Percentiles rank a stretch among this genome's conserved stretches.
Evolutionary conservation across 768 basidiomycete species (phyloP).

Genomic region (Pleurotus eryngii): DNA sequence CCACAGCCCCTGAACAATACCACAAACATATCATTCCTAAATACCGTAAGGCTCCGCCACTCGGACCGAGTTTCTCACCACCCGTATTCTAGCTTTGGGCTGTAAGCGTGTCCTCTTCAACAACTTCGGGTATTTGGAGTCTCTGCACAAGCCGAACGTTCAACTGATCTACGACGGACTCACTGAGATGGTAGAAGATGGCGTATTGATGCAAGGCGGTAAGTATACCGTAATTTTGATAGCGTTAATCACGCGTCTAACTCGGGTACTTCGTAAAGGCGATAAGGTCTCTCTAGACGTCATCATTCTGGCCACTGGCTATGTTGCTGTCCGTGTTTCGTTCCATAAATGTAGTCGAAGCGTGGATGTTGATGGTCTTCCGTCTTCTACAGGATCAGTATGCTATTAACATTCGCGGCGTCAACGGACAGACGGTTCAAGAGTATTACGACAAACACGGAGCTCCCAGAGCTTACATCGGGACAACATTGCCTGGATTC

Average conservation of each 20-base stretch:
- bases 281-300: conserved; percentile 32
- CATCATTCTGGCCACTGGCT: conserved; percentile 39
- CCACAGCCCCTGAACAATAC: conserved; percentile 42
- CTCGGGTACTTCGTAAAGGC: conserved; percentile 16
- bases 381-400: conserved; percentile 25
- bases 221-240: not conserved
- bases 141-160: conserved; percentile 45
- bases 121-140: conserved; percentile 36
- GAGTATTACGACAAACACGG: conserved; percentile 35
- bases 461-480: conserved; percentile 43
- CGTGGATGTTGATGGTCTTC: too few relatives aligned
- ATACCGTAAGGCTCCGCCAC: conserved; percentile 33
- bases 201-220: conserved; percentile 40
- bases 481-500: conserved; percentile 41
- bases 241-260: not conserved
- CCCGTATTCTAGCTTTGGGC: conserved; percentile 34
- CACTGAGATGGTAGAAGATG: conserved; percentile 34
- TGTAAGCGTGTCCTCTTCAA: conserved; percentile 56
- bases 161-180: conserved; percentile 40
- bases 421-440: conserved; percentile 27
- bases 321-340: conserved; percentile 19
- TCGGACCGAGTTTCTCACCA: not conserved
- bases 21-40: conserved; percentile 42
- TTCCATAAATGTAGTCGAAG: not conserved
- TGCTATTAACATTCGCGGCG: conserved; percentile 30